Percentiles rank a stretch among this genome's conserved stretches.
Evolutionary conservation across 208 protist species (phyloP).

Genomic region (Acanthamoeba lenticulata): DNA sequence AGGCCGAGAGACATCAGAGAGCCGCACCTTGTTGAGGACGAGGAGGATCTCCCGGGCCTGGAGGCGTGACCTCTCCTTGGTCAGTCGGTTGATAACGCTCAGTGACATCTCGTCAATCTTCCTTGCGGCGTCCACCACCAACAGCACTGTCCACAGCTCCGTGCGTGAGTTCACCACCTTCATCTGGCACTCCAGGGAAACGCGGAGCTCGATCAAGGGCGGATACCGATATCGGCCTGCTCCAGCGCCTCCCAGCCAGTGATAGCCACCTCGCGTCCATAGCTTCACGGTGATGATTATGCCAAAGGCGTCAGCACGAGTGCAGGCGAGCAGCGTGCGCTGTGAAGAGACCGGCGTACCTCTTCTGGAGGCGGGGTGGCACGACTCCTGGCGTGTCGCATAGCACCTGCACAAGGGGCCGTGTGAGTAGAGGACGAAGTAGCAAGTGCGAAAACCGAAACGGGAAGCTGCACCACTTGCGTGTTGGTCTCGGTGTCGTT

Average conservation of each 20-base stretch:
- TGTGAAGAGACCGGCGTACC: background rate
- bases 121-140: background rate
- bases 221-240: background rate
- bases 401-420: background rate
- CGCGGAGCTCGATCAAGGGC: no score
- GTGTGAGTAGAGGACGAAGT: no score
- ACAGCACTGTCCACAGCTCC: background rate
- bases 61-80: background rate
- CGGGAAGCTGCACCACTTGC: background rate
- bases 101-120: background rate
- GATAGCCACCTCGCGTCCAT: background rate
- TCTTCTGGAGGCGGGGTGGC: background rate
- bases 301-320: no score
- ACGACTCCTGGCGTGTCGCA: background rate
- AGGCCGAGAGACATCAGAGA: background rate
- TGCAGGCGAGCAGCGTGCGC: background rate
- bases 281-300: no score
- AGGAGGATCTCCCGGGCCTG: background rate
- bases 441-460: no score
- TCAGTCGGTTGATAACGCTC: background rate
- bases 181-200: background rate
- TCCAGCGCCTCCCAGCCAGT: background rate
- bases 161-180: background rate
- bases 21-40: constrained; percentile 9
- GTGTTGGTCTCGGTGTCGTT: background rate